Evolutionary conservation across 2,329 filamentous ascomycete species (phyloP), one percentile per base, ranked within the genome.

Genomic region (Penicillium oxalicum): DNA sequence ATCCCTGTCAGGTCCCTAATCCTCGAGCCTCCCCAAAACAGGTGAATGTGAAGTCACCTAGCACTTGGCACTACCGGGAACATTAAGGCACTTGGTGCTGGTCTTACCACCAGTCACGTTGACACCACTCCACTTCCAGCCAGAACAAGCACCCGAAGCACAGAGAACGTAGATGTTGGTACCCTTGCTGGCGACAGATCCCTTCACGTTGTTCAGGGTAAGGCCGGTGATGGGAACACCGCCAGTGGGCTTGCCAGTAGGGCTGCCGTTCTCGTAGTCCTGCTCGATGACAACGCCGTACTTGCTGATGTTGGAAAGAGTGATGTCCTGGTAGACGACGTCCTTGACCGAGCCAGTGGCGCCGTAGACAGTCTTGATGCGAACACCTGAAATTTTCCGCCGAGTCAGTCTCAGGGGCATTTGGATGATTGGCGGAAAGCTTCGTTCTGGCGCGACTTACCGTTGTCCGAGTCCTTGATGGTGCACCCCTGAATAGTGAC

Each of bases 201-300:
- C 72, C 9, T 61, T 67, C 38, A 73, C 33, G 35, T 36, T 39
- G 35, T 13, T 36, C 34, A 45, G 32, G 4, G 62, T 70, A 24
- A 75, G 51, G 29, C 65, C 68, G 2, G 62, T 66, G 61, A 74
- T 73, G 36, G 69, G 68, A 33, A 74, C 61, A 11, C 70, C 71
- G 29, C 51, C 64, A 38, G 69, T 66, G 6, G 69, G 65, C 5
- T 45, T 62, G 13, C 68, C 69, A 12, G 66, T 70, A 2, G 69
- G 69, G 37, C 70, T 70, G 42, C 74, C 73, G 54, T 74, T 74
- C 59, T 74, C 65, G 57, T 81, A 82, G 61, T 81, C 77, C 67
- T 83, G 80, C 63, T 82, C 69, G 49, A 83, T 74, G 44, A 81
- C 70, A 37, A 55, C 34, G 12, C 53, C 78, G 60, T 81, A 80